phyloP scores from a whole-genome alignment of 2,329 filamentous ascomycete genomes.

The Fusarium ambrosium region DNA sequence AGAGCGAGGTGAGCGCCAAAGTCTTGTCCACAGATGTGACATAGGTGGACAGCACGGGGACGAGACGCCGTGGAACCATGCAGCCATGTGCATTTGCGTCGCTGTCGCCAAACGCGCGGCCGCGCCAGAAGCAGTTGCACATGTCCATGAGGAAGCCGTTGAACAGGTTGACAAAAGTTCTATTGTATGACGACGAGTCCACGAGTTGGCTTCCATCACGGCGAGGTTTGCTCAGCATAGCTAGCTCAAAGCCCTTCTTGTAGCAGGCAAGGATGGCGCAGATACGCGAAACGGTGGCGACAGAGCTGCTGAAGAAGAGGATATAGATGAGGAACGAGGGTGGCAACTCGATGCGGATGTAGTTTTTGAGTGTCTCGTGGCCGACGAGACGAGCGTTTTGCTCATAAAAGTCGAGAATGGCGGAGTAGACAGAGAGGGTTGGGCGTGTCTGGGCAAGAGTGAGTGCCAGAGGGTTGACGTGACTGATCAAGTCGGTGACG shows the following conservation, averaged over 20 bases:
- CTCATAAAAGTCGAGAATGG: conserved; percentile 79
- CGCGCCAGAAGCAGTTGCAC: conserved; percentile 86
- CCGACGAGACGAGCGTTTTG: conserved; percentile 69
- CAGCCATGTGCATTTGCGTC: conserved; percentile 75
- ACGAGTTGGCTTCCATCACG: conserved; percentile 47
- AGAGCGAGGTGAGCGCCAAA: conserved; percentile 63
- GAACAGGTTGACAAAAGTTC: conserved; percentile 75
- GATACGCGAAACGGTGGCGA: conserved; percentile 75
- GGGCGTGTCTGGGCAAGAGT: conserved; percentile 69
- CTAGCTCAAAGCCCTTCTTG: conserved; percentile 79
- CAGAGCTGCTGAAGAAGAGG: conserved; percentile 75
- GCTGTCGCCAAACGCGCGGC: conserved; percentile 74
- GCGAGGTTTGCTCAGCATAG: conserved; percentile 61
- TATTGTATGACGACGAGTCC: conserved; percentile 63
- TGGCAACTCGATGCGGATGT: conserved; percentile 77
- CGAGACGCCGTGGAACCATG: conserved; percentile 60
- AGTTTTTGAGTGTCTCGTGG: conserved; percentile 62
- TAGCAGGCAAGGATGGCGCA: conserved; percentile 78
- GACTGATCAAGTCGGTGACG: conserved; percentile 59
- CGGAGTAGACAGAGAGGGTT: conserved; percentile 61
- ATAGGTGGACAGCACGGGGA: conserved; percentile 63
- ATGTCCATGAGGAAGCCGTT: conserved; percentile 90
- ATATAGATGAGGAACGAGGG: conserved; percentile 77
- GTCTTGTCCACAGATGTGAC: conserved; percentile 62
- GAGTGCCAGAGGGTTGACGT: conserved; percentile 69